Conservation (phyloP, 1,284 basidiomycete species). For the Cutaneotrichosporon mucoides region DNA sequence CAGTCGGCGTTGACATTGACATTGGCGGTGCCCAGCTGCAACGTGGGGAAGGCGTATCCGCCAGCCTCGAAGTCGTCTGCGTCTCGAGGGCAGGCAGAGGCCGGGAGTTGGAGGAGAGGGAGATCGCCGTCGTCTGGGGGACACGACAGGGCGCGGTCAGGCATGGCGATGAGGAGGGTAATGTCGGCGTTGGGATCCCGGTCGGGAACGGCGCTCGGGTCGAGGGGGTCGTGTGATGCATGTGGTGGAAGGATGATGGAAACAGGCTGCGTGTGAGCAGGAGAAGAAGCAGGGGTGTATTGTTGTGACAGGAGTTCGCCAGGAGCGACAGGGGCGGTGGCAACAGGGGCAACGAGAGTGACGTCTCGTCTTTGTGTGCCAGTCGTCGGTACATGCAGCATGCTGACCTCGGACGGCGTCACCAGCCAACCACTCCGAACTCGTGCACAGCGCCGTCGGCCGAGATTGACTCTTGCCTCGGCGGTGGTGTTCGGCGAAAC, state of each 20-base stretch:
- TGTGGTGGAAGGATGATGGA: slow-evolving; percentile 5
- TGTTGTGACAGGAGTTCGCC: slow-evolving; percentile 63
- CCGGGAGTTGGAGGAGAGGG: neutral
- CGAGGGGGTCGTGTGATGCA: neutral
- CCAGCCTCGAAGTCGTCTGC: slow-evolving; percentile 1
- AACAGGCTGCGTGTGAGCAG: slow-evolving; percentile 78
- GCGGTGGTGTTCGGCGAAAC: too few relatives aligned
- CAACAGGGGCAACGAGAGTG: slow-evolving; percentile 66
- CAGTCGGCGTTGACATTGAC: slow-evolving; percentile 5
- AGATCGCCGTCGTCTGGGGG: neutral
- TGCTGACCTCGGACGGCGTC: too few relatives aligned
- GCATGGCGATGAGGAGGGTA: slow-evolving; percentile 21
- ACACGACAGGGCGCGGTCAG: slow-evolving; percentile 1
- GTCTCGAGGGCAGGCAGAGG: neutral
- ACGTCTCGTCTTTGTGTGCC: too few relatives aligned
- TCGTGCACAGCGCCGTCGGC: too few relatives aligned
- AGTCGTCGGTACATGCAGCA: too few relatives aligned
- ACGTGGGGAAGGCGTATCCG: slow-evolving; percentile 7
- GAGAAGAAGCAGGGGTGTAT: neutral
- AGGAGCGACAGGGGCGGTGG: slow-evolving; percentile 83
- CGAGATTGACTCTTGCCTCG: too few relatives aligned
- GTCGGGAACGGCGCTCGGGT: neutral
- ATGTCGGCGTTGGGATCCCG: slow-evolving; percentile 9
- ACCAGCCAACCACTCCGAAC: too few relatives aligned
- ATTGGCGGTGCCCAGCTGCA: slow-evolving; percentile 5